These are phyloP conservation scores for Exophiala dermatitidis DNA, from an alignment of 2,329 filamentous ascomycete genomes.

Conservation along the genomic window DNA sequence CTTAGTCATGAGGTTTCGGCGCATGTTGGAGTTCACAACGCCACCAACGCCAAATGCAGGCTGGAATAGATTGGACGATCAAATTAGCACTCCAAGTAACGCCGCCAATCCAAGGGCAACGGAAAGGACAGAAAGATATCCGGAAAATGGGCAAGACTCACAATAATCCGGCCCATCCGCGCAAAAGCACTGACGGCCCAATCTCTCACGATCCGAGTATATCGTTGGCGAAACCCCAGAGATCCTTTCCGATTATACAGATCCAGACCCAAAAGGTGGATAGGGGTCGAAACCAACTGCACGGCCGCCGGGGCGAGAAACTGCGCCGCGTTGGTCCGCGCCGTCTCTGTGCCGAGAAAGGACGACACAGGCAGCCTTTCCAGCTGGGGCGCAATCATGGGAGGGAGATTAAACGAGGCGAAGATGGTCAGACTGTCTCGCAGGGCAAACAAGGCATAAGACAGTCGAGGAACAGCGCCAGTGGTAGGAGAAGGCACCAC, in stretches of 20 bases:
- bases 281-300: constrained; percentile 70
- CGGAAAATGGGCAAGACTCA: too few relatives aligned
- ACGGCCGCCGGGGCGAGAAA: constrained; percentile 70
- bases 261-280: constrained; percentile 77
- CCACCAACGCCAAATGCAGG: constrained; percentile 84
- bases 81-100: constrained; percentile 1
- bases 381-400: constrained; percentile 65
- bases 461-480: constrained; percentile 47
- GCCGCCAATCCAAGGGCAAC: too few relatives aligned
- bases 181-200: constrained; percentile 68
- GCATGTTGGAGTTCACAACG: constrained; percentile 60
- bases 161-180: constrained; percentile 64
- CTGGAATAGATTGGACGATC: constrained; percentile 36
- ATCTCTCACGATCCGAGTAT: constrained; percentile 58
- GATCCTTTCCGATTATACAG: constrained; percentile 62
- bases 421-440: constrained; percentile 83
- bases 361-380: constrained; percentile 52
- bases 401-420: constrained; percentile 82
- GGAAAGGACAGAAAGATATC: background rate
- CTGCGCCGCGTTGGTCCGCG: constrained; percentile 53
- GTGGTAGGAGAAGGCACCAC: too few relatives aligned
- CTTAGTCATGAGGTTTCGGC: constrained; percentile 23
- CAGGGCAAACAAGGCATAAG: constrained; percentile 67
- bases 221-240: constrained; percentile 50
- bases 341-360: constrained; percentile 26